Conservation (phyloP, 73 alveolate genomes). For the Paramecium tetraurelia region DNA sequence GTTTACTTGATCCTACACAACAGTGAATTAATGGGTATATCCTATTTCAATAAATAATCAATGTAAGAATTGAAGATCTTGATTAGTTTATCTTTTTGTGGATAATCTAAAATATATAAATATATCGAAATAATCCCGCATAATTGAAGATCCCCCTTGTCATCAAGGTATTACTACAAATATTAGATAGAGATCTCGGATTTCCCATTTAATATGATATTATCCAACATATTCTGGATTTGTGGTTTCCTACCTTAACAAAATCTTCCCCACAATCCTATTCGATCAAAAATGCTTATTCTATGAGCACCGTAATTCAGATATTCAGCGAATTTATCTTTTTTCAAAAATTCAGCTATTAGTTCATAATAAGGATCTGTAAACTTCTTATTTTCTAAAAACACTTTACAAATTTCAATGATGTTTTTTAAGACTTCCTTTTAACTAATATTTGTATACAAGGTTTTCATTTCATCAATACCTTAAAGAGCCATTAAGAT, state of each 20-base stretch:
- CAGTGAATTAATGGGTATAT: not conserved
- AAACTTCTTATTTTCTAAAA: not conserved
- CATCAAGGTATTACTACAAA: not conserved
- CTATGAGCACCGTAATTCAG: not conserved
- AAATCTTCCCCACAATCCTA: constrained; percentile 33
- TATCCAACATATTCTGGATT: not conserved
- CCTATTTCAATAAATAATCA: not conserved
- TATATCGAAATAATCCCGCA: not conserved
- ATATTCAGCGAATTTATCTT: not conserved
- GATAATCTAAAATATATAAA: constrained; percentile 5
- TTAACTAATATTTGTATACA: not conserved
- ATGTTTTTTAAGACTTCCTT: not conserved
- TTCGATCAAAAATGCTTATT: constrained; percentile 26
- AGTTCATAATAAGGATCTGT: not conserved
- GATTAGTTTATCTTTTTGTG: not conserved
- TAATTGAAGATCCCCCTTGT: not conserved
- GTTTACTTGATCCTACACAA: not conserved
- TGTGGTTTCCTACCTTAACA: not conserved
- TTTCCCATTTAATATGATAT: not conserved
- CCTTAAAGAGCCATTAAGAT: not conserved
- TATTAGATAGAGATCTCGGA: not conserved
- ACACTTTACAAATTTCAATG: not conserved
- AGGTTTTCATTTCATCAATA: not conserved
- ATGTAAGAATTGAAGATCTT: not conserved
- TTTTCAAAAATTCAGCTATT: constrained; percentile 17